A percentile compares a stretch with the other conserved stretches of the same genome.
Conservation (phyloP, 176 grass and related monocot genomes). For the Paspalum vaginatum region DNA sequence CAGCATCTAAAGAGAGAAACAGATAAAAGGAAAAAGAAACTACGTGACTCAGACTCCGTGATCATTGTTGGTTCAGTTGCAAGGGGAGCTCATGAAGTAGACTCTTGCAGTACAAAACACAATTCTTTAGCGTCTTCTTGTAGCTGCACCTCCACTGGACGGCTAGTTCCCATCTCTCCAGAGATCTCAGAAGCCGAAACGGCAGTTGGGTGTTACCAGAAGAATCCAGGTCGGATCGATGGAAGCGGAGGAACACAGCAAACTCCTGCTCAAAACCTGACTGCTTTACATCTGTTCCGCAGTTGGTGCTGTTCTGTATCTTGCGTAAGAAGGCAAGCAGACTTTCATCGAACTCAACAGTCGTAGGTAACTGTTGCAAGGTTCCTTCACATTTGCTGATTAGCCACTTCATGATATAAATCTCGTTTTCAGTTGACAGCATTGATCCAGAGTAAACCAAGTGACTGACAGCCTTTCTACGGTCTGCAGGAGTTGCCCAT, state of each 20-base stretch:
- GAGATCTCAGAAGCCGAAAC: slow-evolving; percentile 40
- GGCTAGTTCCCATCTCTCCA: slow-evolving; percentile 88
- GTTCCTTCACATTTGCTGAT: slow-evolving; percentile 56
- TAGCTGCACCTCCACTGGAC: slow-evolving; percentile 77
- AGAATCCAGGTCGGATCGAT: slow-evolving; percentile 48
- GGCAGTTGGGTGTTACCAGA: slow-evolving; percentile 38
- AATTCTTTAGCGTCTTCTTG: slow-evolving; percentile 66
- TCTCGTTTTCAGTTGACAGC: slow-evolving; percentile 79
- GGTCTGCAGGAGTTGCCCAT: slow-evolving; percentile 55
- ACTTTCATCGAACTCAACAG: slow-evolving; percentile 55
- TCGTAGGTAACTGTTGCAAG: slow-evolving; percentile 56
- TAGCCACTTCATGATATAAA: slow-evolving; percentile 74
- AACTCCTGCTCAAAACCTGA: slow-evolving; percentile 47
- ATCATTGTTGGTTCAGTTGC: slow-evolving; percentile 41
- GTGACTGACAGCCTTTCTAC: slow-evolving; percentile 50
- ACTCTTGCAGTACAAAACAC: slow-evolving; percentile 63
- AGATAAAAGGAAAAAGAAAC: background rate
- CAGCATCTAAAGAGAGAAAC: background rate
- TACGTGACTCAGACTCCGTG: background rate
- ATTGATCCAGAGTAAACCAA: slow-evolving; percentile 66
- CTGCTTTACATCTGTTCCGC: slow-evolving; percentile 31
- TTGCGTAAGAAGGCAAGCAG: slow-evolving; percentile 49
- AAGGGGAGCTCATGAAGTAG: slow-evolving; percentile 49
- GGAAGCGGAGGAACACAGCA: slow-evolving; percentile 45
- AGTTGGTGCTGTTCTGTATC: slow-evolving; percentile 46